Evolutionary conservation across 805 yeast genomes (phyloP), one percentile per base, ranked within the genome.

Genomic region (Candida schatavii): DNA sequence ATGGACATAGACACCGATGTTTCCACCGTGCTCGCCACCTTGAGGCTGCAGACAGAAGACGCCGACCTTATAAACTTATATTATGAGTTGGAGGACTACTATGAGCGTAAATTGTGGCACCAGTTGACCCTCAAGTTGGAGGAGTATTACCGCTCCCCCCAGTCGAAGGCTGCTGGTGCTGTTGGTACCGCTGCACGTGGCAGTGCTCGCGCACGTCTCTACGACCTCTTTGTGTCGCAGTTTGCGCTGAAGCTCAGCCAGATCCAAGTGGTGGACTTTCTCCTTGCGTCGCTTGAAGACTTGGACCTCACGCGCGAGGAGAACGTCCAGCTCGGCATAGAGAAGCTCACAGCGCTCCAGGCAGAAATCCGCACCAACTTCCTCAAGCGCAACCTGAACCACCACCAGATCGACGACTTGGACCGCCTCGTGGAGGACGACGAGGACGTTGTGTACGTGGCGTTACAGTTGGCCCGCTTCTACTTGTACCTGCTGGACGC

Each of bases 81-180:
- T 52, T 82, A 78, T 56, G 76, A 78, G 40, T 76, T 91, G 58
- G 97, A 90, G 57, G 96, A 88, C 54, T 71, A 73, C 43, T 85
- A 88, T 66, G 96, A 89, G 57, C 74, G 96, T 52, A 89, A 88
- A 62, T 75, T 91, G 59, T 93, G 97, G 97, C 95, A 85, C 67
- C 98, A 93, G 70, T 75, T 93, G 58, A 87, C 97, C 2, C 77
- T 78, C 46, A 64, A 78, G 5, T 69, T 93, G 43, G 69, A 68
- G 27, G 75, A 74, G 47, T 77, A 90, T 56, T 91, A 79, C 66
- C 68, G 68, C 33, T 70, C 73, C 42, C 64, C 61, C 28, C 66
- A 76, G 0, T 63, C 57, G 26, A 7, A 11, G 10, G 11, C 10
- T 11, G 10, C 7, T 7, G 35, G 22, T 5, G 15, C 20, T 5